Conservation (phyloP, 225 moss, liverwort and hornwort species). For the Asterella californica region DNA sequence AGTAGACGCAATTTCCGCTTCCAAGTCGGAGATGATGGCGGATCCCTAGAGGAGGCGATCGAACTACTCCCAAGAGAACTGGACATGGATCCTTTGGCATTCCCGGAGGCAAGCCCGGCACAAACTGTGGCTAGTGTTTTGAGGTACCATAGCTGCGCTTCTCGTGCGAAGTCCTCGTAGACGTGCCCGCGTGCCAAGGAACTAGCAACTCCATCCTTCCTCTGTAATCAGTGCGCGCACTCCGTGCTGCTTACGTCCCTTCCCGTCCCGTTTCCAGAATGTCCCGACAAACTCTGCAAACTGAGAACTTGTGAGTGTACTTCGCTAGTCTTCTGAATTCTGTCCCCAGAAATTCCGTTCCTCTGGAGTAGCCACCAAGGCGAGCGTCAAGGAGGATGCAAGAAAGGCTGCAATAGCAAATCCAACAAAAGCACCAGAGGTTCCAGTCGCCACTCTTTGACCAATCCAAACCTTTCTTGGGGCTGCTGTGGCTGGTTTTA, state of each 20-base stretch:
- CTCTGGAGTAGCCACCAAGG: constrained; percentile 41
- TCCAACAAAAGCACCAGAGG: constrained; percentile 58
- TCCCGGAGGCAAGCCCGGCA: constrained; percentile 40
- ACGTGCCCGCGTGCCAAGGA: constrained; percentile 44
- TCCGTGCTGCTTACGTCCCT: background rate
- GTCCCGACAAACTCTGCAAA: too few relatives aligned
- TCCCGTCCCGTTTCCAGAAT: background rate
- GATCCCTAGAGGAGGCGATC: constrained; percentile 36
- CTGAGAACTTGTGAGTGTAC: background rate
- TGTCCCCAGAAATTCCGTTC: constrained; percentile 66
- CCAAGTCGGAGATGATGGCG: constrained; percentile 5
- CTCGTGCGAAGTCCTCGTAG: constrained; percentile 37
- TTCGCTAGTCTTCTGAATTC: background rate
- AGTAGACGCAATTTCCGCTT: background rate
- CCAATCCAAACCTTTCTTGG: constrained; percentile 61
- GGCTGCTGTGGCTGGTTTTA: constrained; percentile 64
- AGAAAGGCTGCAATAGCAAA: constrained; percentile 49
- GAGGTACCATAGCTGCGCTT: constrained; percentile 39
- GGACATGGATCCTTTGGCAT: constrained; percentile 46
- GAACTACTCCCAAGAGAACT: constrained; percentile 43
- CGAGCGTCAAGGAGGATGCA: constrained; percentile 60
- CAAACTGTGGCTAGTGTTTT: constrained; percentile 43
- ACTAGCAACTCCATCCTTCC: constrained; percentile 24
- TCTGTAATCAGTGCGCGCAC: background rate
- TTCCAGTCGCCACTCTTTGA: constrained; percentile 50